Evolutionary conservation across 768 basidiomycete species (phyloP).

Genomic region (Mycena capillaripes): DNA sequence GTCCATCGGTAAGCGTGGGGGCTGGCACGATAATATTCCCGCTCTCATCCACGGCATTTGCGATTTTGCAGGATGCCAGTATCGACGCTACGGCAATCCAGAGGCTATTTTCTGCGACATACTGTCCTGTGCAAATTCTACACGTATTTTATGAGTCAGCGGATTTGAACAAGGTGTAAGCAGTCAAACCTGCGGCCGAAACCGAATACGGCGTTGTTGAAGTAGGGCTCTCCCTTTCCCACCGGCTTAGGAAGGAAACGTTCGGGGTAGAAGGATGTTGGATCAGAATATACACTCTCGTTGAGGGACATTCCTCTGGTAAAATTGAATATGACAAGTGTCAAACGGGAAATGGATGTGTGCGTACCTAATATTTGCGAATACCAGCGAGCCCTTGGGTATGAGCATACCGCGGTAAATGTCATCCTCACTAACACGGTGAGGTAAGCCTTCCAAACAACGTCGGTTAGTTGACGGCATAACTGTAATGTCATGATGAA

Average conservation of each 20-base stretch:
- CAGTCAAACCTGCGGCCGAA: conserved; percentile 31
- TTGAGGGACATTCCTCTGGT: conserved; percentile 46
- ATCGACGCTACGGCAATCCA: conserved; percentile 63
- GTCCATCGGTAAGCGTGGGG: conserved; percentile 54
- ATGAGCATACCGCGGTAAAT: conserved; percentile 53
- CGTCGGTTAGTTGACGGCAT: not conserved
- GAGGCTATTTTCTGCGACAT: conserved; percentile 61
- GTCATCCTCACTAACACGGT: conserved; percentile 48
- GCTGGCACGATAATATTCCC: conserved; percentile 55
- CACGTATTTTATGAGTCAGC: not conserved
- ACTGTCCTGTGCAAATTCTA: conserved; percentile 62
- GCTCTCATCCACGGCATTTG: conserved; percentile 53
- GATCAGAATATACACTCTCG: conserved; percentile 42
- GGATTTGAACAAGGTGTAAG: not conserved
- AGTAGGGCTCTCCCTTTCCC: conserved; percentile 17
- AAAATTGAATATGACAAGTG: not conserved
- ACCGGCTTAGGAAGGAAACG: conserved; percentile 38
- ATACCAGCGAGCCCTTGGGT: conserved; percentile 44
- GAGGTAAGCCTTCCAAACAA: conserved; percentile 44
- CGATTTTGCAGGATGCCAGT: conserved; percentile 61
- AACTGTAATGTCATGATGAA: not conserved
- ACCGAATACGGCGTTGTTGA: conserved; percentile 22
- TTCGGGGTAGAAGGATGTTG: conserved; percentile 44
- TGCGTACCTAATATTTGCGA: conserved; percentile 42
- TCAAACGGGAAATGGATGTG: not conserved